These are phyloP conservation scores for Hypoxylon sp. DNA, from an alignment of 2,329 filamentous ascomycete genomes.

Conservation along the genomic window DNA sequence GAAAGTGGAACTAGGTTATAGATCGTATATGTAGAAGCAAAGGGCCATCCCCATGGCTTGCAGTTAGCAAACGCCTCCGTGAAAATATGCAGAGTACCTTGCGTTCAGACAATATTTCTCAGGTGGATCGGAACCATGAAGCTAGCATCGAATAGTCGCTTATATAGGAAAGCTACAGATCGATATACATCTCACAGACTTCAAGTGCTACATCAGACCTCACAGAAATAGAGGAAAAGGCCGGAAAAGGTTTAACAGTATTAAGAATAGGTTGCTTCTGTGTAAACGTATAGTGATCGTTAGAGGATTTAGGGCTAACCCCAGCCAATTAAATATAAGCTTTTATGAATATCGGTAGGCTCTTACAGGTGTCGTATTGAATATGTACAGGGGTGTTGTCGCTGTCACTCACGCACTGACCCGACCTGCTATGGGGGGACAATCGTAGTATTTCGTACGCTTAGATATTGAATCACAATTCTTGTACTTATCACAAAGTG, in stretches of 20 bases:
- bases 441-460: background rate
- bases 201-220: background rate
- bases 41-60: background rate
- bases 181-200: background rate
- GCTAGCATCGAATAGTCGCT: background rate
- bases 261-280: too few species aligned
- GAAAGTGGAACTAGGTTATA: slow-evolving; percentile 20
- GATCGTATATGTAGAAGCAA: slow-evolving; percentile 21
- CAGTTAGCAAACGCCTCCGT: background rate
- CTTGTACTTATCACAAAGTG: too few species aligned
- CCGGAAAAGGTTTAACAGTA: background rate
- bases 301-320: background rate
- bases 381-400: too few species aligned
- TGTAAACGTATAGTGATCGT: background rate
- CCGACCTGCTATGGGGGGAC: background rate
- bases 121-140: background rate
- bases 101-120: background rate
- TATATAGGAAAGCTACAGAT: background rate
- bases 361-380: background rate
- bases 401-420: background rate
- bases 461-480: background rate
- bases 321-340: background rate
- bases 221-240: background rate
- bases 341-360: background rate
- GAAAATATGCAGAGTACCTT: background rate